A percentile compares a stretch with the other conserved stretches of the same genome.
Evolutionary conservation across 2,329 filamentous ascomycete species (phyloP).

Genomic region (Fusarium siculi): DNA sequence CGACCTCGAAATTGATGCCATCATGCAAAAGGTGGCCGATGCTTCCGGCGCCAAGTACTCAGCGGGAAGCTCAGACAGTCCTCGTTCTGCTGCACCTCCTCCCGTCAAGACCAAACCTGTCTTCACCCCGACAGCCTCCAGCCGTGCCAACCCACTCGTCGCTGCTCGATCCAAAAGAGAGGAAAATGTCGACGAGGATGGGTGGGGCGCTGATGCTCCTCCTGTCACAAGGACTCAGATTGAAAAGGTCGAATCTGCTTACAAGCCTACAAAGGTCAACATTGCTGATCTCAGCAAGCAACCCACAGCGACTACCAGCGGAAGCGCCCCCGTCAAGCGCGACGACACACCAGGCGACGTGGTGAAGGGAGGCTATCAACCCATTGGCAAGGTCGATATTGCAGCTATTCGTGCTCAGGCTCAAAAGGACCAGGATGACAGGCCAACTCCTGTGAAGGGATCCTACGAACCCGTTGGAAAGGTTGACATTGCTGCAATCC

Average conservation of each 20-base stretch:
- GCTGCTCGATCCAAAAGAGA: conserved; percentile 71
- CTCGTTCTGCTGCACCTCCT: conserved; percentile 67
- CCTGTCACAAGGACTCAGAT: conserved; percentile 85
- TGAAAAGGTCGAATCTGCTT: conserved; percentile 91
- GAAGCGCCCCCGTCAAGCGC: conserved; percentile 57
- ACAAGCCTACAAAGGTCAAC: conserved; percentile 95
- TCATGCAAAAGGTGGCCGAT: conserved; percentile 93
- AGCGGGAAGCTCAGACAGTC: conserved; percentile 67
- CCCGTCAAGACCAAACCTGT: conserved; percentile 88
- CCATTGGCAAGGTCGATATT: conserved; percentile 97
- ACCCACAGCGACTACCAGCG: conserved; percentile 73
- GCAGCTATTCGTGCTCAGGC: conserved; percentile 83
- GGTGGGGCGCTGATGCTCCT: conserved; percentile 96
- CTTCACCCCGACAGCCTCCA: conserved; percentile 79
- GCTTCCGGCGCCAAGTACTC: conserved; percentile 96
- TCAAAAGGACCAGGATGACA: conserved; percentile 76
- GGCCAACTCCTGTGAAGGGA: conserved; percentile 87
- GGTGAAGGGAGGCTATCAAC: conserved; percentile 88
- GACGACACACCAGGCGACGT: conserved; percentile 68
- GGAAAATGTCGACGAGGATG: conserved; percentile 79
- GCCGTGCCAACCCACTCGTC: conserved; percentile 70
- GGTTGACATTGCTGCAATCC: conserved; percentile 95
- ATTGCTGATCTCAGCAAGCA: conserved; percentile 85
- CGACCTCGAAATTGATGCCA: conserved; percentile 86
- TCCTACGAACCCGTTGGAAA: conserved; percentile 95